Base-by-base conservation (phyloP, 2,329 filamentous ascomycete genomes). In the Claviceps sp. region DNA sequence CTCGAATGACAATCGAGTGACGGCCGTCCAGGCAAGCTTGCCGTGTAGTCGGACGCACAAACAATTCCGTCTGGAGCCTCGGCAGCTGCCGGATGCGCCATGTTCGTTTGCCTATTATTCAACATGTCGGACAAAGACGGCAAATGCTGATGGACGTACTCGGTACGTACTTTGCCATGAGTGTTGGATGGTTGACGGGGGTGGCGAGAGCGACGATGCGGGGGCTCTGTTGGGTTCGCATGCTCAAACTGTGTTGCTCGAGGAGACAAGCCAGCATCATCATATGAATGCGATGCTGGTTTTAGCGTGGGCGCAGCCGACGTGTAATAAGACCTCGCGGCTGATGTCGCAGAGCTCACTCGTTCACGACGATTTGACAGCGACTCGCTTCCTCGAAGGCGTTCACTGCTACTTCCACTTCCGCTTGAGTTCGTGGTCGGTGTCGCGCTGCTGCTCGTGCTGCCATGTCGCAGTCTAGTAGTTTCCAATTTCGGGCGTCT, bases 91-190 rank as follows among this genome's bases (percentile, higher is more conserved):
- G 59, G 48, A 51, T 58, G 55, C 4, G 51, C 51, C 50, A 55
- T 58, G 46, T 52, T 55, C 23, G 48, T 52, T 45, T 54, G 55
- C 2, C 65, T 62, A 45, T 65, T 61, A n/a, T 72, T 71, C 36
- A 77, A 64, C 58, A 77, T 67, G 53, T 76, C 71, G 1, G 71
- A 74, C 6, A 77, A 58, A 0, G 72, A 72, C 4, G 74, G 74
- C 2, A 77, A 62, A 37, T 66, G 65, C 36, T 66, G 64, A 13
- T 68, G 66, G 20, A 59, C 39, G 45, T 54, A 20, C 2, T 64
- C 62, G 22, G 50, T 36, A 16, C 57, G 56, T 3, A 48, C 51
- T 52, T 60, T 50, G 43, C 58, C 58, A 57, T 62, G 52, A 64
- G 64, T 59, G 11, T 59, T 55, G 47, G 64, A 55, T 57, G 60